Percentiles rank a stretch among this genome's conserved stretches.
These are phyloP conservation scores for Linaria vulgaris DNA, from an alignment of 257 asterid species.

Conservation along the genomic window DNA sequence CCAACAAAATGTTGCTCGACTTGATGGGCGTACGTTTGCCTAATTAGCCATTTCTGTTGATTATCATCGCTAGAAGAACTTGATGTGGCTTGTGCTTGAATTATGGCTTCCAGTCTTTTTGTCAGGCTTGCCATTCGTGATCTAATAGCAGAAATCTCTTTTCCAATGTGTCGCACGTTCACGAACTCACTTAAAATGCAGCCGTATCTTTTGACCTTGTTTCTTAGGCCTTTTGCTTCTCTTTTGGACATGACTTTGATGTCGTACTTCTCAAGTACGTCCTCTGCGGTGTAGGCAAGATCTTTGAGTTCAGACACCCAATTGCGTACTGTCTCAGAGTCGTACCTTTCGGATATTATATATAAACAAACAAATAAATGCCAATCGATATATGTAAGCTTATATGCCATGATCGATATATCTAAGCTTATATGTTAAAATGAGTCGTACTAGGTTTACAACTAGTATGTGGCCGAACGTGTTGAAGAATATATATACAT, in stretches of 20 bases:
- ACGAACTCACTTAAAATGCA: neutral
- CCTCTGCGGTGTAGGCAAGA: neutral
- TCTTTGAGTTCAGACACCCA: slow-evolving; percentile 5
- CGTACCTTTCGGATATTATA: no score
- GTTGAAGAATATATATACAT: no score
- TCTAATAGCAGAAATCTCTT: neutral
- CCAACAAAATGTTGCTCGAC: slow-evolving; percentile 19
- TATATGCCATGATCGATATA: no score
- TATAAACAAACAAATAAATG: no score
- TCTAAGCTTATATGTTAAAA: no score
- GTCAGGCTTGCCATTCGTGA: neutral
- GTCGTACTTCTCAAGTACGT: slow-evolving; percentile 3
- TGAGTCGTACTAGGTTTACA: no score
- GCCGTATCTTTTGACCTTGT: neutral
- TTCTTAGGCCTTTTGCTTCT: neutral
- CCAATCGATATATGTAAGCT: no score
- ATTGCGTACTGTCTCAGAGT: neutral
- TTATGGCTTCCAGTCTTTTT: neutral
- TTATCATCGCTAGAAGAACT: neutral
- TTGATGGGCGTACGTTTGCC: slow-evolving; percentile 9
- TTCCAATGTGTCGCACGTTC: neutral
- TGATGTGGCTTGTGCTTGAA: neutral
- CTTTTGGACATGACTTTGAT: neutral
- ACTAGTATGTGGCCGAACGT: no score
- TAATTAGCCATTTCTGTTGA: neutral